phyloP scores from a whole-genome alignment of 768 basidiomycete species.

The Hypsizygus marmoreus region DNA sequence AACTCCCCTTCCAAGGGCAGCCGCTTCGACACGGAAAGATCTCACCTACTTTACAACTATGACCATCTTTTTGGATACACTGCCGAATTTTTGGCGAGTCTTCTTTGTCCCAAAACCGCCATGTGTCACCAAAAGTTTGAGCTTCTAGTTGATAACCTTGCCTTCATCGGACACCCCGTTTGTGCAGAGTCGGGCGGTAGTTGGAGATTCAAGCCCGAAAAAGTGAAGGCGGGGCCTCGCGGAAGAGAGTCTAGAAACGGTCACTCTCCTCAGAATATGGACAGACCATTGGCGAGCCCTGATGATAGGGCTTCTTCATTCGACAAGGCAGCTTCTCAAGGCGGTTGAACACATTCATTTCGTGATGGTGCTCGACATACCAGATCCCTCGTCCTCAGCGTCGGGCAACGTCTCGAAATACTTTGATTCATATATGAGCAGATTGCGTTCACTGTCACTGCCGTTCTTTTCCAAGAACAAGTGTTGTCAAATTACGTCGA shows the following conservation, averaged over 20 bases:
- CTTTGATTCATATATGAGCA: conserved; percentile 88
- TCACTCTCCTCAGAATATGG: conserved; percentile 33
- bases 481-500: conserved; percentile 86
- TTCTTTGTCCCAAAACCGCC: conserved; percentile 75
- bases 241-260: conserved; percentile 56
- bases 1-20: conserved; percentile 52
- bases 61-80: conserved; percentile 79
- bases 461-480: conserved; percentile 91
- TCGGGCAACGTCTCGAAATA: conserved; percentile 77
- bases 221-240: conserved; percentile 47
- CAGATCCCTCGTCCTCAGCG: conserved; percentile 85
- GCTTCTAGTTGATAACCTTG: conserved; percentile 86
- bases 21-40: conserved; percentile 37
- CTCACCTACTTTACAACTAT: conserved; percentile 49
- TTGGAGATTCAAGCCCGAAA: conserved; percentile 78
- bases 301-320: conserved; percentile 30
- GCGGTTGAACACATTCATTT: conserved; percentile 81
- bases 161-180: conserved; percentile 94
- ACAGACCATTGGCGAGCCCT: conserved; percentile 28
- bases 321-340: conserved; percentile 34
- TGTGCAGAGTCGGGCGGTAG: conserved; percentile 70
- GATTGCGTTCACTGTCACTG: conserved; percentile 86
- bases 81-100: conserved; percentile 74
- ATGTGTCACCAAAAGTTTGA: conserved; percentile 96
- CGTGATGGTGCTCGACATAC: conserved; percentile 84